Evolutionary conservation across 352 stramenopile genomes (phyloP).

Genomic region (Pythium grandisporangium): DNA sequence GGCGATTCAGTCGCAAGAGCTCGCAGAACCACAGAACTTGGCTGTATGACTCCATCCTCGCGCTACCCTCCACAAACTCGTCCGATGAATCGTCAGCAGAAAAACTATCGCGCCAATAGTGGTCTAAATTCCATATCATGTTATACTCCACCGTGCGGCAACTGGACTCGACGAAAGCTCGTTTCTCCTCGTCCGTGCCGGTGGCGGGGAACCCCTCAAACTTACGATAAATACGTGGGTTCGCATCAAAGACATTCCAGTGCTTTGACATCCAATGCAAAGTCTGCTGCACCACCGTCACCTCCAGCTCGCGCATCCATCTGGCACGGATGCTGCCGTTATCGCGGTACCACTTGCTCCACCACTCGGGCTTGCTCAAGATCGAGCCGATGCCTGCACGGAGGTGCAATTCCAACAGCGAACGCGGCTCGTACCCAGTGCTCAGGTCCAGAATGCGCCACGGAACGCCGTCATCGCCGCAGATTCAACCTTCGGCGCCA

Average conservation of each 20-base stretch:
- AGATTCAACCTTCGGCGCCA: too few relatives aligned
- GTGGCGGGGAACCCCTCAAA: slow-evolving; percentile 1
- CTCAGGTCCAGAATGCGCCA: slow-evolving; percentile 8
- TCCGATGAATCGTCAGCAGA: slow-evolving; percentile 1
- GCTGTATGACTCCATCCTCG: slow-evolving; percentile 5
- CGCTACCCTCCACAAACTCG: slow-evolving; percentile 5
- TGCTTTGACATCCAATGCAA: slow-evolving; percentile 12
- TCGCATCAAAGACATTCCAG: slow-evolving; percentile 5
- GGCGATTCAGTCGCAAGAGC: slow-evolving; percentile 1
- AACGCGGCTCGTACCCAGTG: slow-evolving; percentile 10
- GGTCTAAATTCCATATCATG: slow-evolving; percentile 12
- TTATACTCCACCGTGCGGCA: slow-evolving; percentile 5
- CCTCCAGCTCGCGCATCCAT: slow-evolving; percentile 25
- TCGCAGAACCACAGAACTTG: slow-evolving; percentile 10
- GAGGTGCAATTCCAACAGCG: slow-evolving; percentile 23
- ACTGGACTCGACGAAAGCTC: slow-evolving; percentile 1
- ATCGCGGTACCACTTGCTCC: slow-evolving; percentile 20
- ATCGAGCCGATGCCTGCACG: slow-evolving; percentile 21
- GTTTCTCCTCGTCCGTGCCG: slow-evolving; percentile 3
- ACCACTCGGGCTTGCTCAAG: slow-evolving; percentile 31
- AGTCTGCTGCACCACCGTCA: slow-evolving; percentile 11
- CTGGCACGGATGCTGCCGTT: slow-evolving; percentile 15
- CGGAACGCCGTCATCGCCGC: too few relatives aligned
- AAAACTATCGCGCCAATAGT: slow-evolving; percentile 14
- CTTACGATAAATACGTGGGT: slow-evolving; percentile 1